Base-by-base conservation (phyloP, 257 asterid species). In the Prunella vulgaris region DNA sequence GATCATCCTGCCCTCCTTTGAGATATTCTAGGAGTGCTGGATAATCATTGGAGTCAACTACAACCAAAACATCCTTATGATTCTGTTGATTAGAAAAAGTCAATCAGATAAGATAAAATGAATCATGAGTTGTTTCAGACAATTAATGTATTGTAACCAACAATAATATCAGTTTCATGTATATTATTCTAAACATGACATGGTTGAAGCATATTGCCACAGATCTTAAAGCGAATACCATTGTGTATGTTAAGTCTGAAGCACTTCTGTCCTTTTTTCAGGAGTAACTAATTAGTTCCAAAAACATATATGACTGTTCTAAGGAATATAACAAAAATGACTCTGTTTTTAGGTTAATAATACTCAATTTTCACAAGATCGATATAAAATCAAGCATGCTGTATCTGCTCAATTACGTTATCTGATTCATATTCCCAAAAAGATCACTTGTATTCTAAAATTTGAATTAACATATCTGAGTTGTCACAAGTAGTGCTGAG, bases 61-160 rank as follows among this genome's bases (percentile, higher is more conserved):
- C 97, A 62, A 91, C 90, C 87, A 94, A 71, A 70, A 94, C 99
- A 85, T 94, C 99, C 79, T 80, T 90, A 66, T 91, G 97, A 73
- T 94, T 94, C 99, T 94, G 91, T 67, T 68, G 77, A 70, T 22
- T 69, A n/a, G 42, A 69, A 69, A 74, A 64, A 8, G 32, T 60
- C 64, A 66, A 24, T 67, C 62, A 64, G 79, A 42, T 40, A 28
- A 12, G 21, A 46, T 33, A 25, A 72, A 37, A 56, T 10, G 24
- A 37, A 28, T 14, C 28, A 63, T n/a, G 22, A 37, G 7, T 44
- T 48, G 28, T 8, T 54, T 10, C 10, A 53, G 66, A 44, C 38
- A 76, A 57, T 24, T 53, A 49, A 58, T 15, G 49, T 44, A 65
- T 38, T 30, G 70, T 38, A 32, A 60, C 57, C 69, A 54, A 7